Conservation (phyloP, 345 rosid genomes). For the Lepidium didymum region DNA sequence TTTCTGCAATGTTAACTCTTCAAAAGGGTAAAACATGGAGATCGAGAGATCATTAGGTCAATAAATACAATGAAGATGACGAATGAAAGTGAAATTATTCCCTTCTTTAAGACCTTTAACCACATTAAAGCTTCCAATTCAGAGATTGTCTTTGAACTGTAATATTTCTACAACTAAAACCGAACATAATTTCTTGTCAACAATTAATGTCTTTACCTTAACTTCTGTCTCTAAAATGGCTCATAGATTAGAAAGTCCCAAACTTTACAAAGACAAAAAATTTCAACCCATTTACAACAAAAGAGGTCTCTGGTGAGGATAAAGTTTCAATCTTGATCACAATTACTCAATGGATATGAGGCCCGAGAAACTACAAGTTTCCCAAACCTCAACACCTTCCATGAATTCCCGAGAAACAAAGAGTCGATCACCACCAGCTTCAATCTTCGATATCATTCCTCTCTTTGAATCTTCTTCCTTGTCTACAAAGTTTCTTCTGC, state of each 20-base stretch:
- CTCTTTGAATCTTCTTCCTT: conserved; percentile 54
- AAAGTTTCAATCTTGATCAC: neutral
- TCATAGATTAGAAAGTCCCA: neutral
- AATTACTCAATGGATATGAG: conserved; percentile 15
- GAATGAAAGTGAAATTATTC: neutral
- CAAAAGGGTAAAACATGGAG: neutral
- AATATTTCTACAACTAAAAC: conserved; percentile 32
- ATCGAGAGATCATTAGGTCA: neutral
- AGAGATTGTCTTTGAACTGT: conserved; percentile 53
- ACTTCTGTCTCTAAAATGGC: neutral
- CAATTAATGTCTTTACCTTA: no score
- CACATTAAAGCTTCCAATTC: conserved; percentile 7
- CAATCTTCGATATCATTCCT: conserved; percentile 59
- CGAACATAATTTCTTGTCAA: neutral
- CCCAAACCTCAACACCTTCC: conserved; percentile 97
- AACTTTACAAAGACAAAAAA: neutral
- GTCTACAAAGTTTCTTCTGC: conserved; percentile 69
- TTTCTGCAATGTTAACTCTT: neutral
- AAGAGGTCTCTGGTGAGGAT: neutral
- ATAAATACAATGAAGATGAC: neutral
- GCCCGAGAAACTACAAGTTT: conserved; percentile 42
- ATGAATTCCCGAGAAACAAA: conserved; percentile 59
- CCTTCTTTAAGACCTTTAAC: conserved; percentile 15
- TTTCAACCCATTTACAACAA: neutral
- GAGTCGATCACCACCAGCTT: conserved; percentile 80